Evolutionary conservation across 169 alveolate genomes (phyloP).

Genomic region (Plasmodium berghei): DNA sequence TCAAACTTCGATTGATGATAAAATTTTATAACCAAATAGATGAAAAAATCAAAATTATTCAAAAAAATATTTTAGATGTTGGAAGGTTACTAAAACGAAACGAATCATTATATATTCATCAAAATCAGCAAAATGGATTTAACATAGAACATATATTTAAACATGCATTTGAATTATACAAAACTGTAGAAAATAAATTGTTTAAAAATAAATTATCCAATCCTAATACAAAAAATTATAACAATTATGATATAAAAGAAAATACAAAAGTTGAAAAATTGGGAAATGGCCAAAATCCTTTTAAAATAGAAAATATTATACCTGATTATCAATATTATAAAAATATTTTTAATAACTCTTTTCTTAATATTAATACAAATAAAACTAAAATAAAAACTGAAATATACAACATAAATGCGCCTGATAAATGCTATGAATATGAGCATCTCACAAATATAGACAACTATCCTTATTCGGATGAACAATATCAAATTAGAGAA

Average conservation of each 20-base stretch:
- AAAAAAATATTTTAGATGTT: constrained; percentile 34
- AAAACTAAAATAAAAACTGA: background rate
- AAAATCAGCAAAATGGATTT: background rate
- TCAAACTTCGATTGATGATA: constrained; percentile 31
- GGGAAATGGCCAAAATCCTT: background rate
- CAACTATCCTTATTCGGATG: too few relatives aligned
- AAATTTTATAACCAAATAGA: constrained; percentile 32
- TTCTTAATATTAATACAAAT: background rate
- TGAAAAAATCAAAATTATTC: constrained; percentile 11
- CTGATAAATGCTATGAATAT: background rate
- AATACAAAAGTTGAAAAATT: background rate
- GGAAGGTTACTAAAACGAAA: constrained; percentile 14
- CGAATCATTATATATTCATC: background rate
- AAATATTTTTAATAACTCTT: background rate
- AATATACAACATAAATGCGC: background rate
- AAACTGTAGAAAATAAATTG: constrained; percentile 12
- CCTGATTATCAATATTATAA: background rate
- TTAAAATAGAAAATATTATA: too few relatives aligned
- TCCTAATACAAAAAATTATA: background rate
- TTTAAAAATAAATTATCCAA: background rate
- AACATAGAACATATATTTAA: constrained; percentile 34
- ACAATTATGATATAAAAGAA: background rate
- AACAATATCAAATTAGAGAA: too few relatives aligned
- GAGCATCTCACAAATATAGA: background rate
- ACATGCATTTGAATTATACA: constrained; percentile 19